These are phyloP conservation scores for Wickerhamiella spandovensis DNA, from an alignment of 805 yeast species.

Conservation along the genomic window DNA sequence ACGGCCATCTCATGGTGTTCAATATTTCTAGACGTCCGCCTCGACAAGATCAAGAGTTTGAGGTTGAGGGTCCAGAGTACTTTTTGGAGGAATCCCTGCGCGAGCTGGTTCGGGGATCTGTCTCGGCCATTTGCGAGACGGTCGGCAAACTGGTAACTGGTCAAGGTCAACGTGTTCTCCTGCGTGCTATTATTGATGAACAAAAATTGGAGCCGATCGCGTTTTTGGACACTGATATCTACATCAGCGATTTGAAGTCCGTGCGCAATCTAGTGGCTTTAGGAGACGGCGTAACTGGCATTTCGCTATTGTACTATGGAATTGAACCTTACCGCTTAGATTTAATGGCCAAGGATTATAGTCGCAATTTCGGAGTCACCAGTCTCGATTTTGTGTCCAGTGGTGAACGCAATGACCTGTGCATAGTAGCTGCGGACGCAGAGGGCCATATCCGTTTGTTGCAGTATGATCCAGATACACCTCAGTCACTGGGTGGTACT, in stretches of 20 bases:
- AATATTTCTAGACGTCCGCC: slow-evolving; percentile 36
- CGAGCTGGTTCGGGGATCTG: slow-evolving; percentile 76
- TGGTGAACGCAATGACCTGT: slow-evolving; percentile 39
- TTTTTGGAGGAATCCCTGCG: slow-evolving; percentile 11
- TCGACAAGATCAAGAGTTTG: slow-evolving; percentile 56
- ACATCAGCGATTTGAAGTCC: slow-evolving; percentile 64
- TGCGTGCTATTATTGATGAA: slow-evolving; percentile 75
- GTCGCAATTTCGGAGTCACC: slow-evolving; percentile 62
- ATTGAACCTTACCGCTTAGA: slow-evolving; percentile 89
- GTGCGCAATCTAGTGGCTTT: slow-evolving; percentile 69
- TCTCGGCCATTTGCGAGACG: slow-evolving; percentile 59
- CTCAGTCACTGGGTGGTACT: slow-evolving; percentile 68
- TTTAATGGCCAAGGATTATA: slow-evolving; percentile 62
- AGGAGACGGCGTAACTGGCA: slow-evolving; percentile 68
- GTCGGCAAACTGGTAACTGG: slow-evolving; percentile 73
- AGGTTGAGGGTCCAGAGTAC: background rate
- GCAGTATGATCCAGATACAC: slow-evolving; percentile 87
- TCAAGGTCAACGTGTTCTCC: slow-evolving; percentile 73
- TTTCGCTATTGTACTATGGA: slow-evolving; percentile 78
- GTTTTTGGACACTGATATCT: slow-evolving; percentile 73
- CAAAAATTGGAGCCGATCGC: slow-evolving; percentile 87
- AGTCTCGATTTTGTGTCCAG: slow-evolving; percentile 34
- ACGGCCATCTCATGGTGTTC: slow-evolving; percentile 61
- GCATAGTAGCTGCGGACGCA: slow-evolving; percentile 54
- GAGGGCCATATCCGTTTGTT: slow-evolving; percentile 53